Evolutionary conservation across 129 eudicot species (phyloP).

Genomic region (Centaurea solstitialis): DNA sequence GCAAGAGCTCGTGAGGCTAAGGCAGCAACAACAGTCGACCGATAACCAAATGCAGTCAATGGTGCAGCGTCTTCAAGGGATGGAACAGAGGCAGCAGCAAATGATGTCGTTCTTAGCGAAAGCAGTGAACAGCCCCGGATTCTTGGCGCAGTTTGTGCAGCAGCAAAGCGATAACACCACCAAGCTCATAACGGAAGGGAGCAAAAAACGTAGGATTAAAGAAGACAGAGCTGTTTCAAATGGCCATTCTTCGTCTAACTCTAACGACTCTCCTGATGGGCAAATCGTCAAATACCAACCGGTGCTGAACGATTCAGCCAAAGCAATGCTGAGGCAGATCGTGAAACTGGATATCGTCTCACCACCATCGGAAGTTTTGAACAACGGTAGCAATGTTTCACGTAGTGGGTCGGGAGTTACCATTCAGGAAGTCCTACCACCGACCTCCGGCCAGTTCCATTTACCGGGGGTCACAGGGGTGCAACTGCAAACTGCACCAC

Average conservation of each 20-base stretch:
- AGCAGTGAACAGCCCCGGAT: slow-evolving; percentile 62
- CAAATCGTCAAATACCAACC: slow-evolving; percentile 74
- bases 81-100: slow-evolving; percentile 67
- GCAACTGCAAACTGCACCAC: slow-evolving; percentile 23
- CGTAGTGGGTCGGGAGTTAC: slow-evolving; percentile 46
- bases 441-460: slow-evolving; percentile 24
- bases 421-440: slow-evolving; percentile 42
- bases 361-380: slow-evolving; percentile 24
- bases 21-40: slow-evolving; percentile 60
- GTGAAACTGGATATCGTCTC: slow-evolving; percentile 42
- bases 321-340: slow-evolving; percentile 56
- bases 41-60: slow-evolving; percentile 50
- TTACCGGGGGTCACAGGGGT: slow-evolving; percentile 22
- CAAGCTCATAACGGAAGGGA: slow-evolving; percentile 49
- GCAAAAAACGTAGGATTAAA: slow-evolving; percentile 65
- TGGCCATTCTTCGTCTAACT: slow-evolving; percentile 5
- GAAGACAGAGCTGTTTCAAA: slow-evolving; percentile 46
- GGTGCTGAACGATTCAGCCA: slow-evolving; percentile 55
- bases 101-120: slow-evolving; percentile 67
- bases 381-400: slow-evolving; percentile 12
- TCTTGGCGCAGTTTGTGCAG: slow-evolving; percentile 57
- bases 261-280: slow-evolving; percentile 45
- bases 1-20: slow-evolving; percentile 59
- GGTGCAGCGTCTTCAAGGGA: slow-evolving; percentile 54
- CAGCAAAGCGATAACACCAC: slow-evolving; percentile 45